phyloP scores from a whole-genome alignment of 2,329 filamentous ascomycete species.

The Paecilomyces dactylethromorphus region DNA sequence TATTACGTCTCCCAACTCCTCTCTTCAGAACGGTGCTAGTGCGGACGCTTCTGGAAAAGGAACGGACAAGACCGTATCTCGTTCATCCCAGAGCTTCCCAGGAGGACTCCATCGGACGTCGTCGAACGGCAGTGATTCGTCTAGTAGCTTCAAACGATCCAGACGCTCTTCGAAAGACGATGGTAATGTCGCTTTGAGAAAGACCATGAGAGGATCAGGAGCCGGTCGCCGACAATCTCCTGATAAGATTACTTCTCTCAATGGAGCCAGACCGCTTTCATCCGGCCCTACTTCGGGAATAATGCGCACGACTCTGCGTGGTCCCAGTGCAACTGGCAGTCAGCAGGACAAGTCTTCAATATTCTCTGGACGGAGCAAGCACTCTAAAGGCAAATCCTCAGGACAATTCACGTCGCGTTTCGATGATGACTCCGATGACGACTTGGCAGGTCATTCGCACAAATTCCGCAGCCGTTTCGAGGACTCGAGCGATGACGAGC shows the following conservation, averaged over 20 bases:
- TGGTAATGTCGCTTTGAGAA: conserved; percentile 56
- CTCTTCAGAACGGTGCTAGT: conserved; percentile 9
- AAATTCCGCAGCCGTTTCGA: conserved; percentile 56
- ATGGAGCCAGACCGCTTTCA: conserved; percentile 44
- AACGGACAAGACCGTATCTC: conserved; percentile 3
- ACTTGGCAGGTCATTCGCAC: conserved; percentile 38
- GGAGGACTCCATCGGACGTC: conserved; percentile 43
- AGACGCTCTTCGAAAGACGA: conserved; percentile 43
- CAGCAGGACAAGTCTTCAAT: conserved; percentile 31
- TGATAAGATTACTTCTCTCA: conserved; percentile 53
- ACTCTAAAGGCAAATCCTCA: conserved; percentile 18
- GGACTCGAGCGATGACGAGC: conserved; percentile 68
- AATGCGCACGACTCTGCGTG: conserved; percentile 43
- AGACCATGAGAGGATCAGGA: conserved; percentile 60
- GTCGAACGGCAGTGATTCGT: conserved; percentile 61
- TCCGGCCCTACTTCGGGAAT: conserved; percentile 34
- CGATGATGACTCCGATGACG: conserved; percentile 55
- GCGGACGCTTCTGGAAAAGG: conserved; percentile 1
- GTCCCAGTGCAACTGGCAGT: conserved; percentile 38
- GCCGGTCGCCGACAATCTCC: conserved; percentile 29
- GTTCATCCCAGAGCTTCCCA: conserved; percentile 5
- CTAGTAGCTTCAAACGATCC: conserved; percentile 71
- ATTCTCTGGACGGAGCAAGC: conserved; percentile 32
- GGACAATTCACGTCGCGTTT: conserved; percentile 44
- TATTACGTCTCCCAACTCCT: conserved; percentile 17